Percentiles rank a stretch among this genome's conserved stretches.
These are phyloP conservation scores for Eucalyptus cloeziana DNA, from an alignment of 345 rosid species.

Conservation along the genomic window DNA sequence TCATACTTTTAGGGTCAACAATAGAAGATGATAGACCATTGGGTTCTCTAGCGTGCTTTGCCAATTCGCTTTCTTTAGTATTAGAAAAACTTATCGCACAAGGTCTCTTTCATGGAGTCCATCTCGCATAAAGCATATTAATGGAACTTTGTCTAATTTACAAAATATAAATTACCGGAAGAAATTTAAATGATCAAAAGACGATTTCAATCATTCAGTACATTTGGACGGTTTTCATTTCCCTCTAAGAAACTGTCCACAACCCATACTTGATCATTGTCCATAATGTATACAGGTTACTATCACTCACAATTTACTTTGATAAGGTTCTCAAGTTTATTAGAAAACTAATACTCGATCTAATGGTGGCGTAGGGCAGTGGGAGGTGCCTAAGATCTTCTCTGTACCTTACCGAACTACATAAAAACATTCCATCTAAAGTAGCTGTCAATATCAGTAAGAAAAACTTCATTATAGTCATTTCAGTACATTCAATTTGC, in stretches of 20 bases:
- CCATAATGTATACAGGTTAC: neutral
- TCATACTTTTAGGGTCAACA: neutral
- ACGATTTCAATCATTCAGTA: neutral
- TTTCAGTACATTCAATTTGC: neutral
- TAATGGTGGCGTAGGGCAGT: neutral
- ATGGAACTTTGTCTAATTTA: too few relatives aligned
- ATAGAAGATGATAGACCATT: neutral
- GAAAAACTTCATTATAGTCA: neutral
- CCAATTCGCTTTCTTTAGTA: too few relatives aligned
- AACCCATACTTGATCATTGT: neutral
- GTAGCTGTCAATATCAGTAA: neutral
- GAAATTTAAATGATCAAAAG: neutral
- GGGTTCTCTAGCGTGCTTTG: neutral
- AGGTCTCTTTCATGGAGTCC: too few relatives aligned
- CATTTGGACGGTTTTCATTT: neutral
- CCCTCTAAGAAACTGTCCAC: neutral
- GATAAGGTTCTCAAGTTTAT: neutral
- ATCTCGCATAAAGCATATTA: too few relatives aligned
- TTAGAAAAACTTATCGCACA: too few relatives aligned
- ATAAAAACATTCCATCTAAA: constrained; percentile 4
- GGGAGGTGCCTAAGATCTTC: neutral
- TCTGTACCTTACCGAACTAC: constrained; percentile 1
- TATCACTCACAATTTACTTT: neutral
- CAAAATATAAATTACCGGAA: too few relatives aligned
- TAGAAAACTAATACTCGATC: neutral